Base-by-base conservation (phyloP, 2,329 filamentous ascomycete species). In the Tricladium varicosporioides region DNA sequence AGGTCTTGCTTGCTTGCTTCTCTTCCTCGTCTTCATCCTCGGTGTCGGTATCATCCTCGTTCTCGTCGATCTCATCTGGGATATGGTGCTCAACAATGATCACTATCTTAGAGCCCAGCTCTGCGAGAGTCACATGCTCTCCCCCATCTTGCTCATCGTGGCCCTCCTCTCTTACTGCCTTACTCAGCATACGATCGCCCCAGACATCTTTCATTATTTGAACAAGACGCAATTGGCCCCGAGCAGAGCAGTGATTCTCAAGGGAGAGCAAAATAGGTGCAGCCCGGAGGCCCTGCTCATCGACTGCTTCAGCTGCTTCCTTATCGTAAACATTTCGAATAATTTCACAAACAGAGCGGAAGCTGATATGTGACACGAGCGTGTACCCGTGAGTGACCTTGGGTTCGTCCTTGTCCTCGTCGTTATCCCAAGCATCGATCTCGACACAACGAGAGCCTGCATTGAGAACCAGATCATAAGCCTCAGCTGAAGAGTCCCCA, bases 381-480 rank as follows among this genome's bases (percentile, higher is more conserved):
- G 86, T 88, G 69, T 83, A 88, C 1, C 86, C 86, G 66, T 89
- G 86, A 0, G 86, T 89, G 52, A 88, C 85, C 67, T 87, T 88
- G 3, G 85, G 86, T 68, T 88, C 86, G 9, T 83, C 77, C 42
- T 72, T 72, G 63, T 87, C 70, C 8, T 84, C 80, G 40, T 80
- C 75, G 48, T 86, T 78, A 64, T 89, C 85, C 87, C 86, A 90
- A 1, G 84, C 87, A 66, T 89, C 86, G 53, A 89, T 89, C 71
- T 90, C 87, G 40, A 90, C 85, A 64, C 87, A 90, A 5, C 87
- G 77, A 1, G 85, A 84, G 1, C 86, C 87, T 0, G 84, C 81
- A 31, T 72, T 74, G 14, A 90, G 73, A 0, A 84, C 83, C 5
- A 77, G 82, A 64, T 85, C 78, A 66, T 90, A 90, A 0, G 84